Base-by-base conservation (phyloP, 129 eudicot genomes). In the Daucus carota region DNA sequence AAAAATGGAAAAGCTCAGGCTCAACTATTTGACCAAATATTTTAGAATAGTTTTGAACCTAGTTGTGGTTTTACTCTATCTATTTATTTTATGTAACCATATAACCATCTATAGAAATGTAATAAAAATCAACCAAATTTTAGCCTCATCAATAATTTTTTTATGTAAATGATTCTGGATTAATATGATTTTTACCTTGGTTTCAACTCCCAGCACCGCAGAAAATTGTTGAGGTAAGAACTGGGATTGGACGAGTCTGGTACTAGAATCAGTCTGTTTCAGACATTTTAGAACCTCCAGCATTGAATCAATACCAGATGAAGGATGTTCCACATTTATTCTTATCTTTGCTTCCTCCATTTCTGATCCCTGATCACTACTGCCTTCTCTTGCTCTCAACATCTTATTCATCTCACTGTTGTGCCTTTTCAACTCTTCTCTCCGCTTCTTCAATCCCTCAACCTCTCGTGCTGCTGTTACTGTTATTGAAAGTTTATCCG, bases 281-380 rank as follows among this genome's bases (percentile, higher is more conserved):
- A 83, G 40, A 45, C 80, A 83, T 62, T 76, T 83, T 14, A 83
- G 31, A 26, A 71, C 83, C 74, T 63, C 83, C 72, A 83, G 36
- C 70, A 83, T 45, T 4, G 83, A 83, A 67, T 83, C 83, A 63
- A 79, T 6, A 46, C 83, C 86, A 70, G 83, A 79, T 28, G 81
- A 45, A 32, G 86, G 86, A 50, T 48, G 6, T 32, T 42, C 83
- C 32, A 83, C 86, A 36, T 41, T 83, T 15, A 80, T 26, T 22
- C 34, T 79, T 73, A 83, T 83, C 29, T 63, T 72, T 0, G 83
- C 80, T 40, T 14, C 24, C 43, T 77, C 82, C 60, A 20, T 38
- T 22, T 33, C 46, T 47, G 66, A 40, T 66, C 22, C 66, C 17
- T n/a, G n/a, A n/a, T n/a, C 36, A 28, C 66, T 32, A 15, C 36